phyloP scores from a whole-genome alignment of 2,329 filamentous ascomycete species.

The Hymenoscyphus albidus region DNA sequence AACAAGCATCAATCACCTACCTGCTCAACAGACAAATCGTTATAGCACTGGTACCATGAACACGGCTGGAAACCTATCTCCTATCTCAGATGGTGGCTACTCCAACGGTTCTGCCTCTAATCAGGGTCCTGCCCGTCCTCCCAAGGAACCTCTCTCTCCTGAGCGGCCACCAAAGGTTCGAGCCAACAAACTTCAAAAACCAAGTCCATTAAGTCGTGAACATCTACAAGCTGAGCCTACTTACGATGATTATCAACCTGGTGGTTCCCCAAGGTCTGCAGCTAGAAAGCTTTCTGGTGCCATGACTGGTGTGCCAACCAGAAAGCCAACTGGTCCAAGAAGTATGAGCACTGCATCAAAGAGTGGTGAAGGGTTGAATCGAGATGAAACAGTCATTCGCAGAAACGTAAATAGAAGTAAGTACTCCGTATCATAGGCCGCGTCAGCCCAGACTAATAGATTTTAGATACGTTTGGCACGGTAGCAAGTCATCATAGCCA shows the following conservation, averaged over 20 bases:
- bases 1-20: constrained; percentile 51
- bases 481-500: constrained; percentile 45
- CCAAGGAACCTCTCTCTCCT: constrained; percentile 57
- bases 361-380: constrained; percentile 28
- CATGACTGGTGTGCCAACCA: constrained; percentile 29
- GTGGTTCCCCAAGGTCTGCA: constrained; percentile 26
- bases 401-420: constrained; percentile 51
- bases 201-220: constrained; percentile 55
- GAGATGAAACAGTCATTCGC: constrained; percentile 31
- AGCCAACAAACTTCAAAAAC: constrained; percentile 50
- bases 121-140: constrained; percentile 53
- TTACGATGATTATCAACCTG: constrained; percentile 22
- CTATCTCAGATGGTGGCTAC: constrained; percentile 33
- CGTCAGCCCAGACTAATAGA: neutral
- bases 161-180: constrained; percentile 47
- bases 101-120: constrained; percentile 30
- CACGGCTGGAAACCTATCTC: constrained; percentile 28
- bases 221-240: constrained; percentile 33
- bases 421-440: constrained; percentile 20
- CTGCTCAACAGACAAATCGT: constrained; percentile 51
- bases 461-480: constrained; percentile 45
- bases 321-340: constrained; percentile 36
- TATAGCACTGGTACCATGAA: constrained; percentile 35
- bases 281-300: constrained; percentile 27
- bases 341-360: constrained; percentile 32